Evolutionary conservation across 228 moss, liverwort and hornwort species (phyloP).

Genomic region (Sphagnum fallax): DNA sequence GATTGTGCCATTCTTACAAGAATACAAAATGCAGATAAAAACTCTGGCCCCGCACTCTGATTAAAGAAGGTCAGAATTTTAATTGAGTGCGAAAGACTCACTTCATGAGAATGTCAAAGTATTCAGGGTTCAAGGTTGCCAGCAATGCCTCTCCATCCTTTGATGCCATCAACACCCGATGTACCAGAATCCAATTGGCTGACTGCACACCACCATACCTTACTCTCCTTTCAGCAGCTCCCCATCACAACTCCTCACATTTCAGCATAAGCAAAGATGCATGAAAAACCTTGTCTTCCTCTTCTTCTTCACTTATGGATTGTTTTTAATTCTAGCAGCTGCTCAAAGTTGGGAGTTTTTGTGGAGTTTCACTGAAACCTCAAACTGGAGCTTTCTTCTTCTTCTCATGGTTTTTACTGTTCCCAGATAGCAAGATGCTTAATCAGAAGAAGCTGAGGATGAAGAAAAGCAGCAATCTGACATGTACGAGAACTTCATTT

Average conservation of each 20-base stretch:
- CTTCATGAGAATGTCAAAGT: constrained; percentile 94
- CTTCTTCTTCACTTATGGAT: background rate
- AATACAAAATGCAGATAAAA: background rate
- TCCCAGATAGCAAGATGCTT: background rate
- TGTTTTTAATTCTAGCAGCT: background rate
- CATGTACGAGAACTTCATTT: background rate
- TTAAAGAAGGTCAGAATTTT: background rate
- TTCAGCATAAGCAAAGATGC: background rate
- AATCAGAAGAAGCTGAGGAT: background rate
- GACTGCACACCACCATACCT: constrained; percentile 26
- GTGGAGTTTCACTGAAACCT: too few relatives aligned
- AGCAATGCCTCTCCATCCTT: constrained; percentile 82
- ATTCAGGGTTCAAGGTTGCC: constrained; percentile 62
- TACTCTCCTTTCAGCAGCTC: background rate
- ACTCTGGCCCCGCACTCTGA: too few relatives aligned
- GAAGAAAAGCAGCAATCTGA: background rate
- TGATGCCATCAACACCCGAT: constrained; percentile 90
- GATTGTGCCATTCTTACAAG: background rate
- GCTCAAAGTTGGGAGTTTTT: background rate
- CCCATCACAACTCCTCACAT: constrained; percentile 2
- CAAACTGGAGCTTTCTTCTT: background rate
- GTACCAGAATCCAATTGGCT: constrained; percentile 94
- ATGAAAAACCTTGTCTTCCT: background rate
- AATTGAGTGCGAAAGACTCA: constrained; percentile 9
- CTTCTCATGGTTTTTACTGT: background rate